A percentile compares a stretch with the other conserved stretches of the same genome.
phyloP scores from a whole-genome alignment of 495 filamentous ascomycete species.

The Bryoglossum gracile region DNA sequence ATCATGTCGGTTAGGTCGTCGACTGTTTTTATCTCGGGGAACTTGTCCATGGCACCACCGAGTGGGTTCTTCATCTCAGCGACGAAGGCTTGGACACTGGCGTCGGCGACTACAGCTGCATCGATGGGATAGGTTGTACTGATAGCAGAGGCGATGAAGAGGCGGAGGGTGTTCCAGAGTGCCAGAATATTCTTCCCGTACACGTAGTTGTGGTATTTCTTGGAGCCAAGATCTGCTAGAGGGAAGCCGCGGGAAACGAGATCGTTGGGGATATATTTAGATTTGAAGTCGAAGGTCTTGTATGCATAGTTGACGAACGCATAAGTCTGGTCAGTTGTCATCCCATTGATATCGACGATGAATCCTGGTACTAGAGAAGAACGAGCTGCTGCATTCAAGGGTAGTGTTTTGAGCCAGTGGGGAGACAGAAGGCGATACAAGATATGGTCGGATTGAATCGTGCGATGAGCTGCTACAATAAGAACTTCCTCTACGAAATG shows the following conservation, averaged over 20 bases:
- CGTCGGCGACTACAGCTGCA: background rate
- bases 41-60: background rate
- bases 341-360: constrained; percentile 34
- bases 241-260: background rate
- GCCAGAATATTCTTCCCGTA: background rate
- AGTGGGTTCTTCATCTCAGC: background rate
- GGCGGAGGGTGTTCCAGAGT: background rate
- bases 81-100: background rate
- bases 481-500: constrained; percentile 43
- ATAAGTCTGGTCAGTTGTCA: constrained; percentile 1
- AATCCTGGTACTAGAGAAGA: constrained; percentile 36
- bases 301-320: background rate
- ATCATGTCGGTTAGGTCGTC: background rate
- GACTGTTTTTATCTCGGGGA: background rate
- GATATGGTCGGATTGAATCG: constrained; percentile 32
- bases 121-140: background rate
- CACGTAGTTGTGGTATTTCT: background rate
- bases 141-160: background rate
- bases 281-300: background rate
- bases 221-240: too few relatives aligned
- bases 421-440: constrained; percentile 36
- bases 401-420: constrained; percentile 44
- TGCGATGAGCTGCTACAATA: constrained; percentile 38
- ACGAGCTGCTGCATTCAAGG: constrained; percentile 43
- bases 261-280: background rate